Conservation (phyloP, 352 stramenopile genomes). For the Pythium oligandrum region DNA sequence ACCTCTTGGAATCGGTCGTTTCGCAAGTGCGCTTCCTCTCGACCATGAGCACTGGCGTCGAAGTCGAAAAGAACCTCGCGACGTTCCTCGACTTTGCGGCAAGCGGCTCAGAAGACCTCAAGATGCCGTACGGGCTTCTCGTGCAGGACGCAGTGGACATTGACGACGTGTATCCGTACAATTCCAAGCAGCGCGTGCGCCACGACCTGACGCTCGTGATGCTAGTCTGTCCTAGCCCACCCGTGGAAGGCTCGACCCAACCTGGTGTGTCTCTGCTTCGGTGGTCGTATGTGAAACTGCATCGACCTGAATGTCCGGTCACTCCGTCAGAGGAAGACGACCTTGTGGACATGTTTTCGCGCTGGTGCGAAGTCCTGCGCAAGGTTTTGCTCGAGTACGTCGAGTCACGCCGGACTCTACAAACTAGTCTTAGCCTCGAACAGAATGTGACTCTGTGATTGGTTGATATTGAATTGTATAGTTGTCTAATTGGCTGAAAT, state of each 20-base stretch:
- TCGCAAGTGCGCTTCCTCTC: conserved; percentile 1
- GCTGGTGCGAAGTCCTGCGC: no score
- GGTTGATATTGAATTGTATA: no score
- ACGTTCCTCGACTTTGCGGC: conserved; percentile 3
- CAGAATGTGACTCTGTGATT: no score
- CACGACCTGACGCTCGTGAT: conserved; percentile 22
- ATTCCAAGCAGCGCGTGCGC: conserved; percentile 19
- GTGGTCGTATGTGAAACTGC: conserved; percentile 6
- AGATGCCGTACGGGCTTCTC: conserved; percentile 5
- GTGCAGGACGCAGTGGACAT: conserved; percentile 28
- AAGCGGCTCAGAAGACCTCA: conserved; percentile 1
- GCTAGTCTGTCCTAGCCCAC: conserved; percentile 1
- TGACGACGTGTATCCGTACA: conserved; percentile 30
- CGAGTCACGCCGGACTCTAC: no score
- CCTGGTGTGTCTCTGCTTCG: conserved; percentile 8
- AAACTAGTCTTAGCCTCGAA: no score
- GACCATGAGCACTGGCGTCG: background rate
- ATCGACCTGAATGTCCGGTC: no score
- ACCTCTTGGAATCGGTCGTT: background rate
- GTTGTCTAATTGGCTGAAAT: no score
- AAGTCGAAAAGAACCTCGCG: conserved; percentile 6
- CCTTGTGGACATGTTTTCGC: no score
- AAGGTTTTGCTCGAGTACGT: no score
- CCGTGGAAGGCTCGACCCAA: background rate
- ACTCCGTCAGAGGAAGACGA: no score